Percentiles rank a stretch among this genome's conserved stretches.
Evolutionary conservation across 768 basidiomycete species (phyloP).

Genomic region (Leucocoprinus sp.): DNA sequence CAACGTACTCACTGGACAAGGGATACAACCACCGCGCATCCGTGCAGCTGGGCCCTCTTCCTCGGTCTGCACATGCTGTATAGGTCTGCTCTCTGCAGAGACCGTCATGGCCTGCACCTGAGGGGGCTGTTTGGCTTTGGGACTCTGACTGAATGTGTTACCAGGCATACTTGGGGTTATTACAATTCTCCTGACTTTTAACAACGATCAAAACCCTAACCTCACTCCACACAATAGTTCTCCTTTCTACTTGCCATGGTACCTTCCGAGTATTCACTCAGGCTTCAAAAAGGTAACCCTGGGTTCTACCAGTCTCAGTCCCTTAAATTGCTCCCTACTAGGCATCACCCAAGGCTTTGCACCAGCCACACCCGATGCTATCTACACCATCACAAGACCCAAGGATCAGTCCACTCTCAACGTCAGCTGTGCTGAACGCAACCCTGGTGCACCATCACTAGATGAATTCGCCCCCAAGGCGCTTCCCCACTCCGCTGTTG

Average conservation of each 20-base stretch:
- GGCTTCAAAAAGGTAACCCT: constrained; percentile 47
- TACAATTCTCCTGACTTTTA: too few species aligned
- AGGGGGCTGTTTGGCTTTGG: constrained; percentile 13
- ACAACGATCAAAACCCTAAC: too few species aligned
- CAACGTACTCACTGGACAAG: constrained; percentile 17
- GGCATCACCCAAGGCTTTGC: constrained; percentile 75
- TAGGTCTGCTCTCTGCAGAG: constrained; percentile 3
- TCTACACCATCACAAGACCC: constrained; percentile 43
- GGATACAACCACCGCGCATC: constrained; percentile 22
- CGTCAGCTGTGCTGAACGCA: constrained; percentile 41
- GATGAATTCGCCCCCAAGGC: constrained; percentile 34
- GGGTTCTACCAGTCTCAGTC: not conserved
- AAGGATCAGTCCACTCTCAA: constrained; percentile 26
- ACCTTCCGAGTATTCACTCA: constrained; percentile 43
- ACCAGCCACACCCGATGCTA: constrained; percentile 52
- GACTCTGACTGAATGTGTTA: not conserved
- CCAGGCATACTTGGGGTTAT: too few species aligned
- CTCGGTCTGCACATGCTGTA: constrained; percentile 10
- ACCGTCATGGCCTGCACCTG: constrained; percentile 13
- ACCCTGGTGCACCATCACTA: constrained; percentile 36
- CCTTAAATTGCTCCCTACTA: constrained; percentile 17
- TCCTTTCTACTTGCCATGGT: constrained; percentile 24
- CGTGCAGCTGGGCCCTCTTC: constrained; percentile 14
- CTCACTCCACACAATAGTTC: constrained; percentile 6
- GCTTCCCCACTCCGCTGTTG: constrained; percentile 24